Percentiles rank a stretch among this genome's conserved stretches.
These are phyloP conservation scores for Leccinum rimulosum DNA, from an alignment of 768 basidiomycete genomes.

Conservation along the genomic window DNA sequence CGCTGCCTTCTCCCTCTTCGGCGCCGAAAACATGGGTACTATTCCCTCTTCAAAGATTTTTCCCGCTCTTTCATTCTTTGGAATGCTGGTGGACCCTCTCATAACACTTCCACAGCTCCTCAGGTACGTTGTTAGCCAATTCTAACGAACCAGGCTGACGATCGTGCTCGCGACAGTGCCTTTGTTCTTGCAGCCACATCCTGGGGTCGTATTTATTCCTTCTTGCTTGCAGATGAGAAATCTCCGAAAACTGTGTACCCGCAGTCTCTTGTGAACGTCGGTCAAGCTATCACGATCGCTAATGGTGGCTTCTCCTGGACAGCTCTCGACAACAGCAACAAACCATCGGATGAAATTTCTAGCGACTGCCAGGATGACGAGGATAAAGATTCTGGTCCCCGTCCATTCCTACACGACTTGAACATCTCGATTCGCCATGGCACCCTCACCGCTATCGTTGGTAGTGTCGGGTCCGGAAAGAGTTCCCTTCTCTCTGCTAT, in stretches of 20 bases:
- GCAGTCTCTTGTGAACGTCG: constrained; percentile 6
- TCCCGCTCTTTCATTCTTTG: constrained; percentile 32
- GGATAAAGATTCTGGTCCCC: constrained; percentile 7
- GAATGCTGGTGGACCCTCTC: constrained; percentile 31
- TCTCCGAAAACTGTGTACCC: neutral
- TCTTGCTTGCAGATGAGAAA: constrained; percentile 29
- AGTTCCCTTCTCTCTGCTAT: constrained; percentile 31
- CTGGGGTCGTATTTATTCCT: constrained; percentile 29
- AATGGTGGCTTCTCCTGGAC: constrained; percentile 28
- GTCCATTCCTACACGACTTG: constrained; percentile 20
- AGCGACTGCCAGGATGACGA: constrained; percentile 10
- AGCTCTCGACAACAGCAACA: constrained; percentile 4
- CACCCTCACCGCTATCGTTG: constrained; percentile 27
- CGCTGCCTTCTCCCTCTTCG: constrained; percentile 31
- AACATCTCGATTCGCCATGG: constrained; percentile 21
- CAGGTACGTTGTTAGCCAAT: constrained; percentile 14
- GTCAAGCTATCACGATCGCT: constrained; percentile 18
- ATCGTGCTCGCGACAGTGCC: constrained; percentile 13
- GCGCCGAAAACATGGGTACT: constrained; percentile 24
- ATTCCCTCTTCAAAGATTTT: constrained; percentile 23
- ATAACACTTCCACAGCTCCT: constrained; percentile 29
- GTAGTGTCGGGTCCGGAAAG: constrained; percentile 28
- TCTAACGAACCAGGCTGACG: neutral
- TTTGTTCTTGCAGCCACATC: constrained; percentile 25
- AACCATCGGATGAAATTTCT: constrained; percentile 1